phyloP scores from a whole-genome alignment of 495 filamentous ascomycete genomes.

The Neurospora terricola region DNA sequence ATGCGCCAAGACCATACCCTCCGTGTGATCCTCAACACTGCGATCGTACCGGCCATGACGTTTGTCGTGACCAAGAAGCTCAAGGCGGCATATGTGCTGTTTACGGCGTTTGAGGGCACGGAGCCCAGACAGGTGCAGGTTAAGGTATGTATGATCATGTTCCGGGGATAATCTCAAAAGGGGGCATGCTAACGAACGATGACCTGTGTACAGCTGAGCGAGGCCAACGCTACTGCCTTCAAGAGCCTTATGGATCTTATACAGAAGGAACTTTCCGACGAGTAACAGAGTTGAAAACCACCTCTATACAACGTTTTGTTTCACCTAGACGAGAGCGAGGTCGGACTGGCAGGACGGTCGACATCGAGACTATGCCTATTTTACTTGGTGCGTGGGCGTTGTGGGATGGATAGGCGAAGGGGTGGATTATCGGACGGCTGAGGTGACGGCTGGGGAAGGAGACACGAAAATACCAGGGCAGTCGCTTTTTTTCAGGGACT shows the following conservation, averaged over 20 bases:
- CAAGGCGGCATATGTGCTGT: slow-evolving; percentile 43
- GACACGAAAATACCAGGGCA: background rate
- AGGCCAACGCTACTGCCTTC: slow-evolving; percentile 34
- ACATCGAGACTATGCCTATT: background rate
- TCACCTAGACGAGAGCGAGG: background rate
- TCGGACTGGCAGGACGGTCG: background rate
- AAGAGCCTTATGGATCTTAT: slow-evolving; percentile 29
- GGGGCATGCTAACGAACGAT: slow-evolving; percentile 4
- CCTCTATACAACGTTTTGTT: background rate
- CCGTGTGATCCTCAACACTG: slow-evolving; percentile 79
- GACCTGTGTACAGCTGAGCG: slow-evolving; percentile 27
- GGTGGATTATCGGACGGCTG: background rate
- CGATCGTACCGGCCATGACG: slow-evolving; percentile 61
- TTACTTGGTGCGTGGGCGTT: background rate
- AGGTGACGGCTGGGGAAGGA: background rate
- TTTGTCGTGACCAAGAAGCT: slow-evolving; percentile 58
- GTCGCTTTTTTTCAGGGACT: background rate
- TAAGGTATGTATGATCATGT: slow-evolving; percentile 46
- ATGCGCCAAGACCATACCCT: slow-evolving; percentile 81
- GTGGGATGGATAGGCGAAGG: background rate
- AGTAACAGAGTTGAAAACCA: background rate
- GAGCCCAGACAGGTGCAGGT: slow-evolving; percentile 51
- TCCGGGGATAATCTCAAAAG: background rate
- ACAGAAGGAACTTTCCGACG: slow-evolving; percentile 26
- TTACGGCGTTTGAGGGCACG: slow-evolving; percentile 50